Percentiles rank a stretch among this genome's conserved stretches.
These are phyloP conservation scores for Epicoccum sorghinum DNA, from an alignment of 2,329 filamentous ascomycete species.

Conservation along the genomic window DNA sequence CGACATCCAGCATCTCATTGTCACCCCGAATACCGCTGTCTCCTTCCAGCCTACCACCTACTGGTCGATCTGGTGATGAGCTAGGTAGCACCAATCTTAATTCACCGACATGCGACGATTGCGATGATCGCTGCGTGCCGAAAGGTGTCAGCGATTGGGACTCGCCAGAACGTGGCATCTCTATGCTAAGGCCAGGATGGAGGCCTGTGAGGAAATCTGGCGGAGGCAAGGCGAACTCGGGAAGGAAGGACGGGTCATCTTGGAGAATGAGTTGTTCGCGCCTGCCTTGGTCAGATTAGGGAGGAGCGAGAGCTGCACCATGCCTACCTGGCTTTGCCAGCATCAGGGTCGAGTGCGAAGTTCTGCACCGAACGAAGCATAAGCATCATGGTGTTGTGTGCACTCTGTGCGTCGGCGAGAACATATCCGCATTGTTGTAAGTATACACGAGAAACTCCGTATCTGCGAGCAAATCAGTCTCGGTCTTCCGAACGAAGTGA, in stretches of 20 bases:
- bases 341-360: conserved; percentile 70
- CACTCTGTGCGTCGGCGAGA: conserved; percentile 77
- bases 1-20: conserved; percentile 40
- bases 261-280: conserved; percentile 76
- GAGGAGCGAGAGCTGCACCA: not conserved
- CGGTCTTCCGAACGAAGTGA: not conserved
- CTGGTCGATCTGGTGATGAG: conserved; percentile 52
- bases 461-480: conserved; percentile 34
- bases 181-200: conserved; percentile 43
- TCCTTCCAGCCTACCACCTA: conserved; percentile 50
- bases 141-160: conserved; percentile 49
- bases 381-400: conserved; percentile 73
- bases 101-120: conserved; percentile 24
- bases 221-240: conserved; percentile 66
- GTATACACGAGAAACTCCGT: conserved; percentile 82
- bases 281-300: conserved; percentile 42
- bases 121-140: conserved; percentile 34
- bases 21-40: conserved; percentile 49
- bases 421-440: conserved; percentile 87
- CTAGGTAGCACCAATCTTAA: conserved; percentile 55
- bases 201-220: conserved; percentile 60
- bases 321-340: conserved; percentile 72
- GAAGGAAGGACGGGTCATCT: conserved; percentile 83
- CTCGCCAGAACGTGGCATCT: conserved; percentile 42
- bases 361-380: conserved; percentile 65